phyloP scores from a whole-genome alignment of 768 basidiomycete species.

The Trametes villosa region DNA sequence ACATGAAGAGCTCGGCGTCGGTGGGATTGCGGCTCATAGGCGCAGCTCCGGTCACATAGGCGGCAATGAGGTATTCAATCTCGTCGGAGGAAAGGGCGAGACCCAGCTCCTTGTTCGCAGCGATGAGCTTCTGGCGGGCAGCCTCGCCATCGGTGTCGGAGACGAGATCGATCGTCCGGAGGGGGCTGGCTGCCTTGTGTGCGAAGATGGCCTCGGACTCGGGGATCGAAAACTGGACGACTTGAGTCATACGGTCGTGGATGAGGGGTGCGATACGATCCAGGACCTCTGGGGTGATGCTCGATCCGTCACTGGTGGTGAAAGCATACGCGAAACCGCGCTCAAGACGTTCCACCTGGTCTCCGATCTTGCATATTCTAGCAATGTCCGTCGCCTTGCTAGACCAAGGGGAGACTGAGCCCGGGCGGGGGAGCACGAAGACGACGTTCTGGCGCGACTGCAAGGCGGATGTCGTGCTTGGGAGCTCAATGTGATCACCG shows the following conservation, averaged over 20 bases:
- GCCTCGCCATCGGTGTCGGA: constrained; percentile 37
- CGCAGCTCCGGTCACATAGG: constrained; percentile 73
- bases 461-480: constrained; percentile 45
- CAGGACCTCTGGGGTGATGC: constrained; percentile 52
- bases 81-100: constrained; percentile 90
- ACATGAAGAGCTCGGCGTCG: constrained; percentile 99
- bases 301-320: constrained; percentile 44
- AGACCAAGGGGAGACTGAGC: constrained; percentile 98
- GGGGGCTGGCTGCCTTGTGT: constrained; percentile 65
- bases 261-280: constrained; percentile 67
- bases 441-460: constrained; percentile 47
- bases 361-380: constrained; percentile 77
- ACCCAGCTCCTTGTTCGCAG: constrained; percentile 84
- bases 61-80: constrained; percentile 89
- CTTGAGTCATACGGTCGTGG: constrained; percentile 97
- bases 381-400: constrained; percentile 98
- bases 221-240: constrained; percentile 63
- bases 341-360: constrained; percentile 80
- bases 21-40: constrained; percentile 85
- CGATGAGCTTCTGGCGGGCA: constrained; percentile 65
- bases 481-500: constrained; percentile 71
- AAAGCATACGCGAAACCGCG: constrained; percentile 78
- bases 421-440: constrained; percentile 82
- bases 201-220: constrained; percentile 58
- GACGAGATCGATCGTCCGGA: constrained; percentile 71